Evolutionary conservation across 2,329 filamentous ascomycete genomes (phyloP).

Genomic region (Colletotrichum lindemuthianum): DNA sequence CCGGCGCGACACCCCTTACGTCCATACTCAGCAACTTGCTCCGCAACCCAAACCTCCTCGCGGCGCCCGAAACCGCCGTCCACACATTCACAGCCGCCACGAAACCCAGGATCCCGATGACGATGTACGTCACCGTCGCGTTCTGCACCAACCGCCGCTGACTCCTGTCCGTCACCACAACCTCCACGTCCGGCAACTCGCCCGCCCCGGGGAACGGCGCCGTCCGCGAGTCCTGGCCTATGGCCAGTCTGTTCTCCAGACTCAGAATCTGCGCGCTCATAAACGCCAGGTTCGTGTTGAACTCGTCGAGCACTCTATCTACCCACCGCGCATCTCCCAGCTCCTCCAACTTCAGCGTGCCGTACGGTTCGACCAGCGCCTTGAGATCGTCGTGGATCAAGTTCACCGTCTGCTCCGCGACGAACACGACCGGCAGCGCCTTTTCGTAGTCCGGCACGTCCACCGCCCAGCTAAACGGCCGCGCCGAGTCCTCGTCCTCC

Average conservation of each 20-base stretch:
- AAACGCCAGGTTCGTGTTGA: no score
- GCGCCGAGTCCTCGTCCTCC: not conserved
- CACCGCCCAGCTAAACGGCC: not conserved
- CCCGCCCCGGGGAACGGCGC: not conserved
- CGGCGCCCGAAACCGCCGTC: not conserved
- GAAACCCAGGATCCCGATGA: slow-evolving; percentile 4
- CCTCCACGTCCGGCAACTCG: not conserved
- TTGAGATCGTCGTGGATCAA: no score
- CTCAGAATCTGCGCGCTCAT: no score
- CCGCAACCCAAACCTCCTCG: not conserved
- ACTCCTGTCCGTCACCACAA: not conserved
- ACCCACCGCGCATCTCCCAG: no score
- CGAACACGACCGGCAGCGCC: not conserved
- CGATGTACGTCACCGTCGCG: not conserved
- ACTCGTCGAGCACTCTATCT: no score
- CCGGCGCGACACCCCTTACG: slow-evolving; percentile 18
- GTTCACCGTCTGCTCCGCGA: no score
- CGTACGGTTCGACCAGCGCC: no score
- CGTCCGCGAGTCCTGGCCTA: not conserved
- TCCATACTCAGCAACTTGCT: slow-evolving; percentile 3
- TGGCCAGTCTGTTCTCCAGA: no score
- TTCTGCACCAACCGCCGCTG: slow-evolving; percentile 14
- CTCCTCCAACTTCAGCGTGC: no score
- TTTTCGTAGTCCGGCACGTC: not conserved
- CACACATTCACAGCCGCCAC: not conserved